A percentile compares a stretch with the other conserved stretches of the same genome.
These are phyloP conservation scores for Patellifolia procumbens DNA, from an alignment of 179 eudicot species.

Conservation along the genomic window DNA sequence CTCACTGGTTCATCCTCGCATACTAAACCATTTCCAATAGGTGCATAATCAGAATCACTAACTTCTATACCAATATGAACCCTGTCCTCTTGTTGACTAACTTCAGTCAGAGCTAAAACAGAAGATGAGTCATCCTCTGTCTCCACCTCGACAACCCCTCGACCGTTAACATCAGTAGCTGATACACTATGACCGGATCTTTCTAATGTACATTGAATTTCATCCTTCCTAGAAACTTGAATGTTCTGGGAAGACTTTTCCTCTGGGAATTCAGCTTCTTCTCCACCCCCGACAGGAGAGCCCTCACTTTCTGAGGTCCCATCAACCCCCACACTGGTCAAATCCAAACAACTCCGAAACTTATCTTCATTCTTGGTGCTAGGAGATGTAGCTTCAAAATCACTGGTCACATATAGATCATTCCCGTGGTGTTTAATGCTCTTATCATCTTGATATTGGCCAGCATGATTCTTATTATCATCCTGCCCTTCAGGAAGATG, in stretches of 20 bases:
- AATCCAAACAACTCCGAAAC: constrained; percentile 68
- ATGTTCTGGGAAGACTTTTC: constrained; percentile 31
- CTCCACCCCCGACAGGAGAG: constrained; percentile 29
- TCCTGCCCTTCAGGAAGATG: constrained; percentile 15
- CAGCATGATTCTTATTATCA: background rate
- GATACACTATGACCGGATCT: constrained; percentile 29
- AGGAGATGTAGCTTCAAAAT: constrained; percentile 38
- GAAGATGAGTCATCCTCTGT: constrained; percentile 30
- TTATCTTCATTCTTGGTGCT: constrained; percentile 43
- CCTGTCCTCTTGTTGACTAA: background rate
- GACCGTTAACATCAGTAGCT: constrained; percentile 27
- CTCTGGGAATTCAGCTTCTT: constrained; percentile 30
- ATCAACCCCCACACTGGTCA: constrained; percentile 17
- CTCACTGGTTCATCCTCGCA: background rate
- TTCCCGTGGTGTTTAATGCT: constrained; percentile 11
- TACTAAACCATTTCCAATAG: background rate
- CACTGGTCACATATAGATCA: constrained; percentile 26
- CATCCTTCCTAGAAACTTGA: constrained; percentile 32
- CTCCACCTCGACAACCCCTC: constrained; percentile 29
- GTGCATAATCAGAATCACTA: background rate
- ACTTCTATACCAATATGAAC: background rate
- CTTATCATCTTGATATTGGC: constrained; percentile 27
- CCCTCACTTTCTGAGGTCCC: constrained; percentile 30
- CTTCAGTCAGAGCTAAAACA: constrained; percentile 24
- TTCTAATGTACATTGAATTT: constrained; percentile 30